A percentile compares a stretch with the other conserved stretches of the same genome.
Evolutionary conservation across 768 basidiomycete genomes (phyloP).

Genomic region (Glaciozyma antarctica): DNA sequence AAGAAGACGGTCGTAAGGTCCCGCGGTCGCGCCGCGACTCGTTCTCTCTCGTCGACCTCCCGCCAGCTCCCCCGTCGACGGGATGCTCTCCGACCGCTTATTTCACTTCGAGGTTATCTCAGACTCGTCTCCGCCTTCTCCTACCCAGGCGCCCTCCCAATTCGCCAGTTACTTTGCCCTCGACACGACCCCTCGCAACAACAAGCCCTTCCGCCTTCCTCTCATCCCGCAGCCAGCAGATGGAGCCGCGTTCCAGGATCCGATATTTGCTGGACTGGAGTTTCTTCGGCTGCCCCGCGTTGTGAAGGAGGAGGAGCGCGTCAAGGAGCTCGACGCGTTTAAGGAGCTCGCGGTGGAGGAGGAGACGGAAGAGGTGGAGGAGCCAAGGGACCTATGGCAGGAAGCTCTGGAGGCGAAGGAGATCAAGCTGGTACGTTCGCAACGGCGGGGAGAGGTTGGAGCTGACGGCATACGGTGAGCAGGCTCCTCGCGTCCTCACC

Average conservation of each 20-base stretch:
- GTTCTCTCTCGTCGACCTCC: too few relatives aligned
- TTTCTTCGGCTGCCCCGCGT: neutral
- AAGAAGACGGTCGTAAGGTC: too few relatives aligned
- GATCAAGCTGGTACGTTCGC: neutral
- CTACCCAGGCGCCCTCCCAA: neutral
- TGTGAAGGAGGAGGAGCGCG: neutral
- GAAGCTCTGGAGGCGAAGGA: neutral
- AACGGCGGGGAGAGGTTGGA: too few relatives aligned
- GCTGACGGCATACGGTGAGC: neutral
- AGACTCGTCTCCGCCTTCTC: neutral
- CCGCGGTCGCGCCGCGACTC: too few relatives aligned
- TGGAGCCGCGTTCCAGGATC: neutral
- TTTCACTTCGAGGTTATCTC: too few relatives aligned
- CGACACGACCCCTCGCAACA: neutral
- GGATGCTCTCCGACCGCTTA: too few relatives aligned
- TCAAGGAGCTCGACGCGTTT: neutral
- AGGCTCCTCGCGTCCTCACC: slow-evolving; percentile 2
- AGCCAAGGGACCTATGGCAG: neutral
- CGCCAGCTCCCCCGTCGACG: too few relatives aligned
- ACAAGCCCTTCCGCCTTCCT: neutral
- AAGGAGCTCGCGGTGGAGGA: neutral
- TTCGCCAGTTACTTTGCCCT: neutral
- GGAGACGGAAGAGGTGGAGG: neutral
- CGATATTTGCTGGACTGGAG: neutral
- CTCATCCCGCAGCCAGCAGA: neutral